Conservation (phyloP, 2,329 filamentous ascomycete species). For the Cadophora sp. region DNA sequence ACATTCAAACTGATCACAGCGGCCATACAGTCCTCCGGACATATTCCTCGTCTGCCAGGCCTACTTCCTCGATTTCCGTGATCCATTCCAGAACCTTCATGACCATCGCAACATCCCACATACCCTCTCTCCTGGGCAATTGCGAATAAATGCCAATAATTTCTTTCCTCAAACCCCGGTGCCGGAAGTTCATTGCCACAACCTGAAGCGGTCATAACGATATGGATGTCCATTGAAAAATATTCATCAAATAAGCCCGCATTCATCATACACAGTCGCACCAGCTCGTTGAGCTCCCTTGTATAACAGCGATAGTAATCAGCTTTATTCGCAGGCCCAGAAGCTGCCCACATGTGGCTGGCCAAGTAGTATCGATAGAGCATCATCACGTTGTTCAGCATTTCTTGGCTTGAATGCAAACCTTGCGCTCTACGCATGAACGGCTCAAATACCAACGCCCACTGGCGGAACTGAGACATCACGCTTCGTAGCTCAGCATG, state of each 20-base stretch:
- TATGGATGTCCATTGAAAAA: too few relatives aligned
- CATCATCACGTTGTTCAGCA: neutral
- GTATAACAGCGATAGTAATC: conserved; percentile 10
- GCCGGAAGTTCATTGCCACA: too few relatives aligned
- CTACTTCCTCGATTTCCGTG: neutral
- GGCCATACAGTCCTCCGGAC: conserved; percentile 16
- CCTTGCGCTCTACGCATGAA: neutral
- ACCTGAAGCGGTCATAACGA: too few relatives aligned
- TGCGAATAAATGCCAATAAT: too few relatives aligned
- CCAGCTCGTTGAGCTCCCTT: conserved; percentile 12
- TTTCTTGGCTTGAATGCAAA: neutral
- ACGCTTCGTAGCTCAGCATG: neutral
- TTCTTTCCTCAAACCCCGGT: too few relatives aligned
- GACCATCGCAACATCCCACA: too few relatives aligned
- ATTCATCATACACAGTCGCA: conserved; percentile 6
- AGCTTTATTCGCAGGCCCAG: neutral
- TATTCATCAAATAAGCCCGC: too few relatives aligned
- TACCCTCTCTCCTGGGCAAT: too few relatives aligned
- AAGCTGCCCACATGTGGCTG: neutral
- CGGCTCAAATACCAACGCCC: too few relatives aligned
- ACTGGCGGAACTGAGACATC: neutral
- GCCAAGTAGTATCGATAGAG: neutral
- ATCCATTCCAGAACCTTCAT: too few relatives aligned
- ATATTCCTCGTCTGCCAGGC: conserved; percentile 16
- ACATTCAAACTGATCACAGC: conserved; percentile 6